Percentiles rank a stretch among this genome's conserved stretches.
Evolutionary conservation across 1,284 basidiomycete genomes (phyloP).

Genomic region (Heterobasidion parviporum): DNA sequence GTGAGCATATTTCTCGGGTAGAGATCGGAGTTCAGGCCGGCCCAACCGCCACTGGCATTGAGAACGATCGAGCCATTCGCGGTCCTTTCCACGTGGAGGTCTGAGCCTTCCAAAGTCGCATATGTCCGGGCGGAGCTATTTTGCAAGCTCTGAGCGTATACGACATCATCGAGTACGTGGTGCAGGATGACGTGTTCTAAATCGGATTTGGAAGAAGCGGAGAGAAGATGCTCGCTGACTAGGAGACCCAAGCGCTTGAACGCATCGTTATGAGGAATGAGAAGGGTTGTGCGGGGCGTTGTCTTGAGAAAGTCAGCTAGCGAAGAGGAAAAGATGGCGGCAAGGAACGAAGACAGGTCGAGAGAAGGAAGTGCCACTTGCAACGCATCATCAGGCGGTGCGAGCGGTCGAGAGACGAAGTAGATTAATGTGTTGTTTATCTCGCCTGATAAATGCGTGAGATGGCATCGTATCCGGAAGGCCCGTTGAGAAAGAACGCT

Average conservation of each 20-base stretch:
- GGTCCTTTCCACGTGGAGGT: slow-evolving; percentile 50
- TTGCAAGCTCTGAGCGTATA: slow-evolving; percentile 61
- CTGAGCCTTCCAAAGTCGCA: slow-evolving; percentile 66
- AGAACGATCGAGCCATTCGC: slow-evolving; percentile 43
- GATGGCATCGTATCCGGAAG: background rate
- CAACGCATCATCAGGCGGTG: slow-evolving; percentile 77
- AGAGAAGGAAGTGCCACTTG: slow-evolving; percentile 79
- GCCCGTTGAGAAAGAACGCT: slow-evolving; percentile 19
- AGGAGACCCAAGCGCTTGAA: slow-evolving; percentile 82
- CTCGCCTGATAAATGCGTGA: slow-evolving; percentile 39
- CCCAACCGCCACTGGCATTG: slow-evolving; percentile 69
- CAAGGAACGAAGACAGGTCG: slow-evolving; percentile 84
- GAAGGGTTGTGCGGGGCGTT: slow-evolving; percentile 69
- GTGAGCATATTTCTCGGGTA: slow-evolving; percentile 65
- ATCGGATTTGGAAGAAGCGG: slow-evolving; percentile 68
- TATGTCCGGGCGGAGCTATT: slow-evolving; percentile 64
- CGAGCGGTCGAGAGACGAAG: slow-evolving; percentile 77
- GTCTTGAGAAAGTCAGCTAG: slow-evolving; percentile 65
- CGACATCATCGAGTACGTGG: slow-evolving; percentile 73
- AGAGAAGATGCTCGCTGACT: slow-evolving; percentile 82
- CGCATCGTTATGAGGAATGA: slow-evolving; percentile 85
- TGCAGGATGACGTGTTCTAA: slow-evolving; percentile 79
- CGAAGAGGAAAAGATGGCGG: slow-evolving; percentile 79
- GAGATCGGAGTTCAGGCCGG: slow-evolving; percentile 53
- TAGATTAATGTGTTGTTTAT: slow-evolving; percentile 83